Base-by-base conservation (phyloP, 1,284 basidiomycete genomes). In the Ganoderma multipileum region DNA sequence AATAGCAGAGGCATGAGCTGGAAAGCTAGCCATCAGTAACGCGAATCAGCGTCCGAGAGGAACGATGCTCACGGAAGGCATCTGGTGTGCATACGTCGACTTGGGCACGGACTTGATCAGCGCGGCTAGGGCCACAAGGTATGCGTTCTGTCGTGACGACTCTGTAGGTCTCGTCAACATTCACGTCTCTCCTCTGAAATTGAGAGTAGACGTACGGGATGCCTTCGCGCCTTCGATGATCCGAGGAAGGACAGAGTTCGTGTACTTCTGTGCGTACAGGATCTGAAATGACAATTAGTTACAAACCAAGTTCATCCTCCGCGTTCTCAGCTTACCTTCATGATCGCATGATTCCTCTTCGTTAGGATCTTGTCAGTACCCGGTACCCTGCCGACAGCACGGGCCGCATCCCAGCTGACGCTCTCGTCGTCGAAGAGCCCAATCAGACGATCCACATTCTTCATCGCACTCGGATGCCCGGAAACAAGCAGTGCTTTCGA, bases 1-100 rank as follows among this genome's bases (percentile, higher is more conserved):
- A 99, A 84, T 1, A 99, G 86, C 20, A 99, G 84, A 0, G 97
- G 96, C 72, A 98, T 89, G 18, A 99, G 86, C 92, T 97, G 76
- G n/a, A 66, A 42, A 57, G 47, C 14, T 65, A 57, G 12, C 41
- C 66, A 55, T 55, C 57, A 44, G 26, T 65, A 18, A 8, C 44
- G 44, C 18, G 20, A 61, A 39, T 36, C 11, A 77, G 7, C 3
- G 7, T 36, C 2, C 3, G 6, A 26, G 28, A 54, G 28, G 28
- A 23, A 18, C 7, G n/a, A n/a, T 2, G 30, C 88, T 67, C 67
- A 95, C 95, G 18, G 85, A 86, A 7, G 90, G 78, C 77, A 97
- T 85, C 72, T 95, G 87, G 41, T 86, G 82, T 3, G 85, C 81
- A 75, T 94, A 95, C 4, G 93, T 82, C 1, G 91, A 85, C 69